A percentile compares a stretch with the other conserved stretches of the same genome.
Conservation (phyloP, 1,139 yeast genomes). For the Kurtzmaniella quercitrusa region DNA sequence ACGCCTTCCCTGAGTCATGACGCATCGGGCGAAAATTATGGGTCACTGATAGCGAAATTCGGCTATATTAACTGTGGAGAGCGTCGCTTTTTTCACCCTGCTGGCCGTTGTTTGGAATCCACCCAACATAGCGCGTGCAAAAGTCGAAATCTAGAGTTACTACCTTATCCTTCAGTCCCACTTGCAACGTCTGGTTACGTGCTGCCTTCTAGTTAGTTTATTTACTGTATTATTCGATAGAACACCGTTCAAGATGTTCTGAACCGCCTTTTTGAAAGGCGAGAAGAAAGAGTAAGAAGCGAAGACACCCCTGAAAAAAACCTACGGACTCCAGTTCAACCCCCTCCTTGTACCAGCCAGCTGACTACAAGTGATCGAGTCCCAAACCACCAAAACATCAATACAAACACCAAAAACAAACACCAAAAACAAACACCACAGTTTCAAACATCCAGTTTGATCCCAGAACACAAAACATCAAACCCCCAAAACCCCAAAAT, state of each 20-base stretch:
- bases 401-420: too few relatives aligned
- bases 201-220: not conserved
- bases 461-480: too few relatives aligned
- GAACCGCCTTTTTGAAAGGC: not conserved
- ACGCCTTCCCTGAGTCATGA: not conserved
- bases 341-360: too few relatives aligned
- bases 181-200: constrained; percentile 2
- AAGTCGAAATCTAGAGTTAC: not conserved
- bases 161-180: not conserved
- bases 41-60: not conserved
- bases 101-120: not conserved
- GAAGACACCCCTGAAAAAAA: not conserved
- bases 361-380: too few relatives aligned
- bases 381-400: too few relatives aligned
- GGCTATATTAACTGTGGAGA: not conserved
- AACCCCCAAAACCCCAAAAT: too few relatives aligned
- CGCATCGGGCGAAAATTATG: not conserved
- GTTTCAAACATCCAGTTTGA: too few relatives aligned
- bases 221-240: not conserved
- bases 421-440: too few relatives aligned
- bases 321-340: too few relatives aligned
- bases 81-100: not conserved
- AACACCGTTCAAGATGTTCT: not conserved
- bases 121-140: not conserved
- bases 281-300: not conserved